phyloP scores from a whole-genome alignment of 2,329 filamentous ascomycete genomes.

The Phoma herbarum region DNA sequence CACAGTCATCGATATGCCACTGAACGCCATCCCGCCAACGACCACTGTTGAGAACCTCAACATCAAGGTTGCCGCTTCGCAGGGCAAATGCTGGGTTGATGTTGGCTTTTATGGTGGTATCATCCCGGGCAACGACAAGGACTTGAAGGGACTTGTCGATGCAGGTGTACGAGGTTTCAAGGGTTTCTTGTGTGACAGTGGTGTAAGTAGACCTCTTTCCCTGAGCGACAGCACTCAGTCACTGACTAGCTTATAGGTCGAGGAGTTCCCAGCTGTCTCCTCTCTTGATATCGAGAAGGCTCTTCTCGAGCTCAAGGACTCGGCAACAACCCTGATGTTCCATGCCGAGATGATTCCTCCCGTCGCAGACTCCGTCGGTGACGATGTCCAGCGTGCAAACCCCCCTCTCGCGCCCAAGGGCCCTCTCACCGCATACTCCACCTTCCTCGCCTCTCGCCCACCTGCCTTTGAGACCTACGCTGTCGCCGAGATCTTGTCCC shows the following conservation, averaged over 20 bases:
- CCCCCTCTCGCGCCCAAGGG: slow-evolving; percentile 76
- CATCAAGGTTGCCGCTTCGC: slow-evolving; percentile 84
- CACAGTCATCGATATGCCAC: slow-evolving; percentile 95
- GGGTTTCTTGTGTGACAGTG: slow-evolving; percentile 95
- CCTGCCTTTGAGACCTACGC: slow-evolving; percentile 91
- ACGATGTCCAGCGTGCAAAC: slow-evolving; percentile 74
- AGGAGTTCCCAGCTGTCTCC: slow-evolving; percentile 94
- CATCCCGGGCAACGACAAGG: slow-evolving; percentile 83
- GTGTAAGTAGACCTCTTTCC: slow-evolving; percentile 69
- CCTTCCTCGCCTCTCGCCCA: slow-evolving; percentile 90
- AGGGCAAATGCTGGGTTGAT: slow-evolving; percentile 95
- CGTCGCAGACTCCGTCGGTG: slow-evolving; percentile 79
- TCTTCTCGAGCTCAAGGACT: slow-evolving; percentile 80
- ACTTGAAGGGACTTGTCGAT: slow-evolving; percentile 81
- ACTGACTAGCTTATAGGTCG: slow-evolving; percentile 66
- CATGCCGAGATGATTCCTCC: slow-evolving; percentile 98
- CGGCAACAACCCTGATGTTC: slow-evolving; percentile 95
- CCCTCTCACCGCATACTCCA: slow-evolving; percentile 79
- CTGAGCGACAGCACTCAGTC: not conserved
- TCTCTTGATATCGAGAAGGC: slow-evolving; percentile 79
- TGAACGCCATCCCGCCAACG: slow-evolving; percentile 96
- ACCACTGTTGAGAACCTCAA: slow-evolving; percentile 84
- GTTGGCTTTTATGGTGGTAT: slow-evolving; percentile 98
- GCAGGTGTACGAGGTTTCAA: slow-evolving; percentile 95
- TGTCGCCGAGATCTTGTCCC: slow-evolving; percentile 82